Percentiles rank a stretch among this genome's conserved stretches.
Conservation (phyloP, 1,139 yeast species). For the Protomyces gravidus region DNA sequence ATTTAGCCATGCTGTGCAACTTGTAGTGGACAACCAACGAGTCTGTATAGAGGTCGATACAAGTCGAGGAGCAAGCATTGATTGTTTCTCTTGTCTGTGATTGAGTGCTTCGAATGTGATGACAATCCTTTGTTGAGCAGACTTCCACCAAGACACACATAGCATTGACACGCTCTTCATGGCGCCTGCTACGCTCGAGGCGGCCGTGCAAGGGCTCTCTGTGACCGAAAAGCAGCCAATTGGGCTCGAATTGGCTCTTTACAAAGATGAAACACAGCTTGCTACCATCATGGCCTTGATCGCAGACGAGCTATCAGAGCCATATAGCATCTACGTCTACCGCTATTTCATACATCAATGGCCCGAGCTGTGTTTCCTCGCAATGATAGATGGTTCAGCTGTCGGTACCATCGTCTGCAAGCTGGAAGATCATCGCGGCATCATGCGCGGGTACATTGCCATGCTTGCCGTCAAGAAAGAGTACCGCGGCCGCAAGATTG, state of each 20-base stretch:
- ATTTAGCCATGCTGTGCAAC: too few relatives aligned
- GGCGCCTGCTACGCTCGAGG: not conserved
- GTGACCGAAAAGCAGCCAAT: not conserved
- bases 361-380: constrained; percentile 57
- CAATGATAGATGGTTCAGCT: constrained; percentile 38
- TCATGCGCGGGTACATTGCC: constrained; percentile 82
- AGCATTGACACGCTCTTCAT: too few relatives aligned
- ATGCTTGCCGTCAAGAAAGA: constrained; percentile 80
- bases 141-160: too few relatives aligned
- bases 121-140: too few relatives aligned
- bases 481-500: constrained; percentile 70
- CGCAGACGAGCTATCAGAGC: constrained; percentile 63
- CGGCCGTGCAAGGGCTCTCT: not conserved
- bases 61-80: too few relatives aligned
- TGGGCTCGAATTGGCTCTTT: not conserved
- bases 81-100: too few relatives aligned
- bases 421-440: constrained; percentile 70
- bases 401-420: constrained; percentile 85
- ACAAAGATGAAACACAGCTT: constrained; percentile 32
- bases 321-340: constrained; percentile 67
- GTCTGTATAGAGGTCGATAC: too few relatives aligned
- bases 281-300: constrained; percentile 41
- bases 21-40: too few relatives aligned
- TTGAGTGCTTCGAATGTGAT: too few relatives aligned
- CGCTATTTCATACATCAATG: constrained; percentile 64